These are phyloP conservation scores for Herpomyces periplanetae DNA, from an alignment of 2,329 filamentous ascomycete genomes.

Conservation along the genomic window DNA sequence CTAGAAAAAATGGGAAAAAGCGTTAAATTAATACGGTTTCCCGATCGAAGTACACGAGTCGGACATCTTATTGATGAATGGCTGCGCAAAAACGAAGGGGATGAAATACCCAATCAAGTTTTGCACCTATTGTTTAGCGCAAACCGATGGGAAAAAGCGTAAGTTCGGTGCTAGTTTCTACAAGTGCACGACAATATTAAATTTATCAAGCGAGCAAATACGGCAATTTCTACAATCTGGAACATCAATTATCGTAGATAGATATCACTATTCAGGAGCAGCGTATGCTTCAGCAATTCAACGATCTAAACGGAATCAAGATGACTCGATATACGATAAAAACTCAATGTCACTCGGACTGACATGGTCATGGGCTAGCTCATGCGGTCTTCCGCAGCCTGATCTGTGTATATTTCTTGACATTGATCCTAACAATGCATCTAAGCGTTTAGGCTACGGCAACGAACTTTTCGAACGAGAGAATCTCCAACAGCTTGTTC, in stretches of 20 bases:
- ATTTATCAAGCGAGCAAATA: no score
- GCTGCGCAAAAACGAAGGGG: slow-evolving; percentile 25
- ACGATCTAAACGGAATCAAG: no score
- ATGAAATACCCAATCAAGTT: slow-evolving; percentile 42
- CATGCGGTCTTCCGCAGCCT: slow-evolving; percentile 48
- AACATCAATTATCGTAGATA: slow-evolving; percentile 42
- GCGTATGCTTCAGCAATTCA: slow-evolving; percentile 70
- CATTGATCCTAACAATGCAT: slow-evolving; percentile 29
- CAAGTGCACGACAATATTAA: no score
- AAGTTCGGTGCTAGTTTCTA: no score
- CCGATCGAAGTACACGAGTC: slow-evolving; percentile 40
- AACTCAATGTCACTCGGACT: slow-evolving; percentile 25
- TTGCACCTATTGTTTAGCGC: slow-evolving; percentile 69
- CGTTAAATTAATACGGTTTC: slow-evolving; percentile 21
- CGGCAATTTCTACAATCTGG: no score
- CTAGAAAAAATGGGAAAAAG: slow-evolving; percentile 13
- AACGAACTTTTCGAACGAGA: slow-evolving; percentile 54
- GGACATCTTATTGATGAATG: slow-evolving; percentile 59
- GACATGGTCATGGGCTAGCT: slow-evolving; percentile 43
- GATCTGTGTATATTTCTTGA: slow-evolving; percentile 65
- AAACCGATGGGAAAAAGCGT: slow-evolving; percentile 39
- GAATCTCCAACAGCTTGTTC: slow-evolving; percentile 40
- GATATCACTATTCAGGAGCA: slow-evolving; percentile 77
- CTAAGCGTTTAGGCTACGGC: slow-evolving; percentile 46
- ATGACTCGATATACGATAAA: no score